Percentiles rank a stretch among this genome's conserved stretches.
These are phyloP conservation scores for Earliella scabrosa DNA, from an alignment of 1,284 basidiomycete species.

Conservation along the genomic window DNA sequence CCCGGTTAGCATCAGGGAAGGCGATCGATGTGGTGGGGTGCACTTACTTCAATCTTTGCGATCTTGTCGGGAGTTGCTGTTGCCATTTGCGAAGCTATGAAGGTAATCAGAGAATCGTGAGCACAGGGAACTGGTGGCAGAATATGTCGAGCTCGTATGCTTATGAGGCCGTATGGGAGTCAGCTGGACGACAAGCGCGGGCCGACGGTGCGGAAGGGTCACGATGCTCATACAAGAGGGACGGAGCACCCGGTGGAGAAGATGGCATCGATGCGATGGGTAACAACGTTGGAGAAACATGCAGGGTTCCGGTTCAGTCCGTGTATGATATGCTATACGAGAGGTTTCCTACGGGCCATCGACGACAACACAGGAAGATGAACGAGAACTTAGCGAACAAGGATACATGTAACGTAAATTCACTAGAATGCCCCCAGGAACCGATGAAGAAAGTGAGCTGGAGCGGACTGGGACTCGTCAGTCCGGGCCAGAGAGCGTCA, in stretches of 20 bases:
- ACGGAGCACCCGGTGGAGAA: not conserved
- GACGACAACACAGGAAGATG: no score
- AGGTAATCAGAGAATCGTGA: no score
- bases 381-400: no score
- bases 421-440: not conserved
- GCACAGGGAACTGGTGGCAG: no score
- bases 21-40: not conserved
- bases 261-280: not conserved
- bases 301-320: no score
- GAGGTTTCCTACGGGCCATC: no score
- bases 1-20: not conserved
- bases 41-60: conserved; percentile 27
- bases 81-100: not conserved
- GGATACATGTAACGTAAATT: not conserved
- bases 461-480: not conserved
- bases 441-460: no score
- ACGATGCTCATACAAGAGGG: not conserved
- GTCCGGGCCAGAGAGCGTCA: conserved; percentile 25
- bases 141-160: no score
- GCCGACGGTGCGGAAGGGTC: no score
- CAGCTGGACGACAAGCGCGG: not conserved
- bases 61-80: conserved; percentile 22
- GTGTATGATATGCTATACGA: no score
- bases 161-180: no score
- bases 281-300: no score